Evolutionary conservation across 208 protist species (phyloP), one percentile per base, ranked within the genome.

Genomic region (Leptomonas pyrrhocoris): DNA sequence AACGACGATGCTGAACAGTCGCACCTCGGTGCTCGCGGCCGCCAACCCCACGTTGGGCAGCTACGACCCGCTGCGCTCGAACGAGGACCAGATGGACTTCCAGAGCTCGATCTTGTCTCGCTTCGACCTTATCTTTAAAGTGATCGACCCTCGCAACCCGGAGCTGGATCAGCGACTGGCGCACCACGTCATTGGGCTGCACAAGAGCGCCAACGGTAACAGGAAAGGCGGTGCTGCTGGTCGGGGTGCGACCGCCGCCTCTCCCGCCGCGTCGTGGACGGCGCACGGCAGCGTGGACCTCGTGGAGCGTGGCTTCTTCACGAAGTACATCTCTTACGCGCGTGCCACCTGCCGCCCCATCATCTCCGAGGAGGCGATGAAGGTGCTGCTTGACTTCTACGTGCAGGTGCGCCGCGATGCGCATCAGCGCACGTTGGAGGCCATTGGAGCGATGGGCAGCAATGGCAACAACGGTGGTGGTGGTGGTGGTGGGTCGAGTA

Each of bases 51-150:
- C 96, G 0, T 97, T 95, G 65, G 96, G 94, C 73, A 91, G 96
- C 80, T 93, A 99, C 88, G 86, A 99, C 77, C 89, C 92, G 5
- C 53, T 86, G 8, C 75, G 84, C 78, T 89, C 84, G 36, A 93
- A 98, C 68, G 90, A 97, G 69, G 90, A 95, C 30, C 92, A 98
- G 79, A 98, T 97, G 90, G 91, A 96, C 64, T 96, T 99, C 73
- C 97, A 99, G 78, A 93, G 96, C 62, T 99, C 98, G 15, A 99
- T 99, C 84, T 74, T 99, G 36, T 99, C 98, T 7, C 96, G 99
- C 85, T 99, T 99, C 82, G 99, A 99, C 80, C 89, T 99, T 18
- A 94, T 99, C 58, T 99, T 99, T 80, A 99, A 99, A 66, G 92
- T 99, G 1, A 83, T 99, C 48, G 99, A 99, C 85, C 85, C 88